These are phyloP conservation scores for Lagenaria siceraria DNA, from an alignment of 306 rosid genomes.

Conservation along the genomic window DNA sequence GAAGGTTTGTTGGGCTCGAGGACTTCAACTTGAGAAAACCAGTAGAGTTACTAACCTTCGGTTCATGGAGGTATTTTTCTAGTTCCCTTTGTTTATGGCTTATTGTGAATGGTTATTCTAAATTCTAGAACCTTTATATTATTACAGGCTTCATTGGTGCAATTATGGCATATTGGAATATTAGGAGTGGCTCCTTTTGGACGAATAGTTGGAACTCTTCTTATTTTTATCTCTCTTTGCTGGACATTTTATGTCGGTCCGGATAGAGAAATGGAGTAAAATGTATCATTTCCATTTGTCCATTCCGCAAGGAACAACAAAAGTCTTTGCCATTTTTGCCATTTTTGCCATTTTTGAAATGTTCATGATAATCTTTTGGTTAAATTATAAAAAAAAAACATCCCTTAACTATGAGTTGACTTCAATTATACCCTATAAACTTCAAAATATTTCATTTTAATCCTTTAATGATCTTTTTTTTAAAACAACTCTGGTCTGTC, in stretches of 20 bases:
- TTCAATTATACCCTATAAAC: no score
- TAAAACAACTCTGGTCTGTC: no score
- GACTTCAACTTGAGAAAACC: slow-evolving; percentile 80
- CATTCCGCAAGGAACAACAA: not conserved
- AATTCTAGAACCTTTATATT: not conserved
- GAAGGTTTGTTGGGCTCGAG: slow-evolving; percentile 68
- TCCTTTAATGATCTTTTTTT: no score
- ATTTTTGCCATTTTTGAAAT: not conserved
- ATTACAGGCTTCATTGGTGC: slow-evolving; percentile 51
- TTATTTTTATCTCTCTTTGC: slow-evolving; percentile 46
- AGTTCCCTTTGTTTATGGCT: not conserved
- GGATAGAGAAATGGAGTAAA: slow-evolving; percentile 40
- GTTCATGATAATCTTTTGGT: not conserved
- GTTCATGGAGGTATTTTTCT: slow-evolving; percentile 40
- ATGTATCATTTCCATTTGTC: no score
- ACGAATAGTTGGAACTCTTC: slow-evolving; percentile 38
- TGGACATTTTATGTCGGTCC: slow-evolving; percentile 68
- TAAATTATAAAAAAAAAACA: no score
- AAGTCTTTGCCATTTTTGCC: not conserved
- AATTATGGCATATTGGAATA: slow-evolving; percentile 41
- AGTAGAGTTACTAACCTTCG: slow-evolving; percentile 46
- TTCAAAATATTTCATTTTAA: no score
- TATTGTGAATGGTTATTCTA: not conserved
- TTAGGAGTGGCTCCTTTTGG: slow-evolving; percentile 35
- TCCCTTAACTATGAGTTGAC: no score